These are phyloP conservation scores for Vanrija sp. DNA, from an alignment of 1,284 basidiomycete species.

Conservation along the genomic window DNA sequence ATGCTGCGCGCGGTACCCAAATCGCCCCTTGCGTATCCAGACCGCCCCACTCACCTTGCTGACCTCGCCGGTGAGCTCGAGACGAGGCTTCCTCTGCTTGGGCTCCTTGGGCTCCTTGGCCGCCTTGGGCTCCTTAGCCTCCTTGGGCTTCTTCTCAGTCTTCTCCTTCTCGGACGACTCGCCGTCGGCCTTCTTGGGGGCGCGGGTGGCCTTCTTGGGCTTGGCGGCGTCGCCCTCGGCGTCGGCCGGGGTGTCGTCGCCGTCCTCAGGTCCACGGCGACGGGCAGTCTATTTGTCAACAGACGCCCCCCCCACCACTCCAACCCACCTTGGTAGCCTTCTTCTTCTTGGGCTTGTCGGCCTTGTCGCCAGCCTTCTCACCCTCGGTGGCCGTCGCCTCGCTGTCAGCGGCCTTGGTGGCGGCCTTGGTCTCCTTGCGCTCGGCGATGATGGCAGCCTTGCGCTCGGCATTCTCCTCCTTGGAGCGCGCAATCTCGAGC, in stretches of 20 bases:
- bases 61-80: slow-evolving; percentile 59
- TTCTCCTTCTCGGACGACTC: slow-evolving; percentile 36
- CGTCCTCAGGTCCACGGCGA: slow-evolving; percentile 44
- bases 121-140: slow-evolving; percentile 48
- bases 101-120: slow-evolving; percentile 30
- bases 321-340: slow-evolving; percentile 30
- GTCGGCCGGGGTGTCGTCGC: slow-evolving; percentile 29
- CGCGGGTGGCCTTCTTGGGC: slow-evolving; percentile 25
- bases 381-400: slow-evolving; percentile 41
- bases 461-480: slow-evolving; percentile 69
- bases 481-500: slow-evolving; percentile 86
- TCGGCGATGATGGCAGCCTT: slow-evolving; percentile 27
- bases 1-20: too few relatives aligned
- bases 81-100: slow-evolving; percentile 39
- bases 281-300: slow-evolving; percentile 20
- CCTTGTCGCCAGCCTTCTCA: slow-evolving; percentile 14
- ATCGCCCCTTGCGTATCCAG: neutral
- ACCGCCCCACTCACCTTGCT: slow-evolving; percentile 45
- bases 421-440: slow-evolving; percentile 27
- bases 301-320: slow-evolving; percentile 1
- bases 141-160: slow-evolving; percentile 25
- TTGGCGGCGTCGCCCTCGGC: slow-evolving; percentile 20
- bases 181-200: slow-evolving; percentile 25
- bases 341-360: slow-evolving; percentile 34
- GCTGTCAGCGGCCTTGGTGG: slow-evolving; percentile 43